These are phyloP conservation scores for Forsythia suspensa DNA, from an alignment of 257 asterid species.

Conservation along the genomic window DNA sequence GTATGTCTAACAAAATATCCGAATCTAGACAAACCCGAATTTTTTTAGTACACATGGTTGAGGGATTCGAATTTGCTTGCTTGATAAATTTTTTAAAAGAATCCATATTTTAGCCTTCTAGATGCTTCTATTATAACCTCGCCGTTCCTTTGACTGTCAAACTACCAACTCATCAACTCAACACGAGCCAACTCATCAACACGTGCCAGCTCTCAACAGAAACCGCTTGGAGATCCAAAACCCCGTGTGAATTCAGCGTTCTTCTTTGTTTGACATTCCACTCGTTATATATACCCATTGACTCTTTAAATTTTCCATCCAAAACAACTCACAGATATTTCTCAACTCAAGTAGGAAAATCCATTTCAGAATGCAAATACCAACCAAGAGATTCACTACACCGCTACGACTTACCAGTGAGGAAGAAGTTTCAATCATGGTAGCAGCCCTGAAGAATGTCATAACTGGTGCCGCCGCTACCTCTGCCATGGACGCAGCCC, in stretches of 20 bases:
- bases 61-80: too few species aligned
- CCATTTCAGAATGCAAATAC: not conserved
- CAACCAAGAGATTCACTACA: conserved; percentile 4
- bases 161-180: not conserved
- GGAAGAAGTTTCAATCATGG: conserved; percentile 65
- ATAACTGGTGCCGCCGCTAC: conserved; percentile 35
- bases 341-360: not conserved
- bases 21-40: too few species aligned
- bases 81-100: too few species aligned
- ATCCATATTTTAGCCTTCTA: too few species aligned
- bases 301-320: conserved; percentile 21
- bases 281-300: conserved; percentile 35
- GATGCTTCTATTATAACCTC: not conserved
- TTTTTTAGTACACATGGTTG: too few species aligned
- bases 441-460: conserved; percentile 57
- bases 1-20: too few species aligned
- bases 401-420: conserved; percentile 42
- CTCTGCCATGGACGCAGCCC: too few species aligned
- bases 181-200: not conserved
- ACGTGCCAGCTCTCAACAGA: conserved; percentile 31
- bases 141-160: not conserved
- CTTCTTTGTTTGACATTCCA: conserved; percentile 41
- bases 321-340: not conserved
- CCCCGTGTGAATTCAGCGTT: conserved; percentile 46
- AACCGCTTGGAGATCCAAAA: not conserved